Base-by-base conservation (phyloP, 2,329 filamentous ascomycete species). In the Periconia macrospinosa region DNA sequence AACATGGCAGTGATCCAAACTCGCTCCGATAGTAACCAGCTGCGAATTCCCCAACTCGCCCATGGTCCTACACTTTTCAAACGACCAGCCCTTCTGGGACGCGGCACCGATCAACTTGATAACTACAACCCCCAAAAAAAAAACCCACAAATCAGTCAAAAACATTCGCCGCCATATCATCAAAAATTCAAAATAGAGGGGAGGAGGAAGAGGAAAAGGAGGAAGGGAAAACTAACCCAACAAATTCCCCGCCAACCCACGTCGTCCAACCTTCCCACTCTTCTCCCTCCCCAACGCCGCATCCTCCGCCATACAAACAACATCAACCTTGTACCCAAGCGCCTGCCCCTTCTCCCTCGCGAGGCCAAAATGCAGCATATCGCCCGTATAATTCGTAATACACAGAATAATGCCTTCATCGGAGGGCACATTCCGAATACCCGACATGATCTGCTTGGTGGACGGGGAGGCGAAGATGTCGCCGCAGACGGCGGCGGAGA, bases 1-100 rank as follows among this genome's bases (percentile, higher is more conserved):
- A 2, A 83, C 79, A 57, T 82, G 79, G 60, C 80, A 82, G 60
- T 81, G 79, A 60, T 83, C 79, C 15, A 83, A 59, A 47, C 76
- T 78, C 13, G 79, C 77, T 1, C 79, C 80, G 49, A 82, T 80
- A 3, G 79, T 81, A 6, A 80, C 79, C 19, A 81, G 66, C 41
- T 79, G 73, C 17, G 63, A 70, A 57, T 78, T 78, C 5, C 76
- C 76, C 11, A 76, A 58, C 35, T 75, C 68, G 13, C 78, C 78
- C 52, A 80, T 75, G 55, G 75, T 71, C 53, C 77, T 66, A 53
- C 75, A 77, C 54, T 71, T 68, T 45, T 80, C 78, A 49, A 80
- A 79, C 3, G 71, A 65, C 65, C 76, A 78, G 10, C 70, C 73
- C 19, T 74, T 71, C 35, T 78, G 71, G 18, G 76, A 74, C n/a